phyloP scores from a whole-genome alignment of 176 grass and related monocot species.

The Avena insularis region DNA sequence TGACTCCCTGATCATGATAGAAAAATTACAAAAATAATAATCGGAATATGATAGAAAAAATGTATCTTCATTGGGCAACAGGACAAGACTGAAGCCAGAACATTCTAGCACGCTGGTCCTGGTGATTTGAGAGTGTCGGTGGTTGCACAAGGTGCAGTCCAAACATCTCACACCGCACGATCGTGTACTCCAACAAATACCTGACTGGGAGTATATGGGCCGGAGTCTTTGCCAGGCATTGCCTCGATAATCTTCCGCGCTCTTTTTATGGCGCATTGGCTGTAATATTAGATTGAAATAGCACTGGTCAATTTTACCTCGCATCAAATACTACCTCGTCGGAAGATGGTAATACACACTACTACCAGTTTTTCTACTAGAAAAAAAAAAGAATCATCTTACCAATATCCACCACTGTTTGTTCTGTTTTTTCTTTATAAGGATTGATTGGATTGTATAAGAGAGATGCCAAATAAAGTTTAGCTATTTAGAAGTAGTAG shows the following conservation, averaged over 20 bases:
- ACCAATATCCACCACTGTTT: not conserved
- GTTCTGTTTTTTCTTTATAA: not conserved
- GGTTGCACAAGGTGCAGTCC: no score
- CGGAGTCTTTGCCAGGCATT: slow-evolving; percentile 52
- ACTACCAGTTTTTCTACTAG: not conserved
- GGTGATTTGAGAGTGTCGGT: not conserved
- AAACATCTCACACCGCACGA: not conserved
- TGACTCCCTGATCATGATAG: slow-evolving; percentile 52
- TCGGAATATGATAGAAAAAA: not conserved
- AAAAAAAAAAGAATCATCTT: not conserved
- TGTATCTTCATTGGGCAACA: not conserved
- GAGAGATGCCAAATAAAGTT: not conserved
- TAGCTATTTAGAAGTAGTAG: not conserved
- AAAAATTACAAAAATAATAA: not conserved
- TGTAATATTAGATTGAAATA: slow-evolving; percentile 29
- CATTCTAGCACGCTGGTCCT: not conserved
- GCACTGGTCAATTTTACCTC: not conserved
- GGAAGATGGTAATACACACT: not conserved
- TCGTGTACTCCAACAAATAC: slow-evolving; percentile 35
- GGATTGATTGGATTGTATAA: not conserved
- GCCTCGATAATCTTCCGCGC: slow-evolving; percentile 47
- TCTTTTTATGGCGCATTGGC: slow-evolving; percentile 66
- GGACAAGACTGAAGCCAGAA: not conserved
- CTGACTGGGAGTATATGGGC: slow-evolving; percentile 69
- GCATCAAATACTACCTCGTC: not conserved